A percentile compares a stretch with the other conserved stretches of the same genome.
These are phyloP conservation scores for Taphrina communis DNA, from an alignment of 1,139 yeast genomes.

Conservation along the genomic window DNA sequence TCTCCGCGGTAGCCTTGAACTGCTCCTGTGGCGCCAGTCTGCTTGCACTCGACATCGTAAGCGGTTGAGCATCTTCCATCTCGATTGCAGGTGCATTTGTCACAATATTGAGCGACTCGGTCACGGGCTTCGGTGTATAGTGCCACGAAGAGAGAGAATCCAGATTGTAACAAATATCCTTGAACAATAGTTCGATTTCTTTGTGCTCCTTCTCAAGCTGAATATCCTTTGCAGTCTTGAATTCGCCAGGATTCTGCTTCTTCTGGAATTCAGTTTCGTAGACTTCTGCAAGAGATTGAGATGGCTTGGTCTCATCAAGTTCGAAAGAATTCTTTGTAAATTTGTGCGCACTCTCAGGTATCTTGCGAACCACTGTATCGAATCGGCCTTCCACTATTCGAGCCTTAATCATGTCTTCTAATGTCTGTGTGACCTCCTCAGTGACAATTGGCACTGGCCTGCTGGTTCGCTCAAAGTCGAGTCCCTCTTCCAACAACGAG, in stretches of 20 bases:
- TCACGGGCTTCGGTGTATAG: constrained; percentile 88
- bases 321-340: constrained; percentile 57
- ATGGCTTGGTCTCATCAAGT: constrained; percentile 81
- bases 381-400: constrained; percentile 75
- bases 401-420: constrained; percentile 86
- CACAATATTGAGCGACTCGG: constrained; percentile 77
- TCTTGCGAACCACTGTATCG: constrained; percentile 81
- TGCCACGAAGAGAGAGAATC: constrained; percentile 92
- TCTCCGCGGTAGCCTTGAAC: constrained; percentile 56
- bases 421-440: constrained; percentile 77
- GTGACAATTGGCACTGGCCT: constrained; percentile 94
- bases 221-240: constrained; percentile 53
- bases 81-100: constrained; percentile 78
- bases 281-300: constrained; percentile 86
- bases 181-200: constrained; percentile 73
- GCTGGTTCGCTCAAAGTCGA: constrained; percentile 75
- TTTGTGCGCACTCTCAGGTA: constrained; percentile 68
- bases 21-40: constrained; percentile 95
- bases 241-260: constrained; percentile 55
- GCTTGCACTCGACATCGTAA: constrained; percentile 73
- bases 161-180: constrained; percentile 68
- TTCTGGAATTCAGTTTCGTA: constrained; percentile 81
- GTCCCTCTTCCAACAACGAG: constrained; percentile 70
- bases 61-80: constrained; percentile 97
- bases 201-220: constrained; percentile 72